Evolutionary conservation across 192 early-diverging fungal genomes (phyloP), one percentile per base, ranked within the genome.

Genomic region (Podila horticola): DNA sequence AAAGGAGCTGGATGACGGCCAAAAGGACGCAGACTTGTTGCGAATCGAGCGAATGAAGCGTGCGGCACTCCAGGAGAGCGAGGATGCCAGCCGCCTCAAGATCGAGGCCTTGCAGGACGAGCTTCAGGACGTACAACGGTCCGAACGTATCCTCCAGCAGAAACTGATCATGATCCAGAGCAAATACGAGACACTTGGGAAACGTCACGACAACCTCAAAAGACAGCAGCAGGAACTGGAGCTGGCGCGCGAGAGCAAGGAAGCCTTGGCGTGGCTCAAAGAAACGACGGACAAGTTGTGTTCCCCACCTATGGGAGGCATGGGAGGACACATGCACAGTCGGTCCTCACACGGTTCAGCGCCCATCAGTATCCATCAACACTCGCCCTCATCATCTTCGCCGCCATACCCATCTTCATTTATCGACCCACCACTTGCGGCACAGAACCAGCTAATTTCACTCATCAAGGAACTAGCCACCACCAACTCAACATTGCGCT

Each of bases 381-480:
- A 34, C 24, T 81, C 77, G 7, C 77, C 59, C 2, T 55, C 75
- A 0, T 73, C 77, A 1, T 73, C 77, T 19, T 81, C 77, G 6
- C 77, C 77, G 9, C 77, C 77, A 15, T 73, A 81, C 28, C 71
- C 71, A 15, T 73, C 77, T 17, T 81, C 77, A 22, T 81, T 69
- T 34, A 81, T 84, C 30, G 84, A 85, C 17, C 72, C 77, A 20
- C 84, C 79, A 26, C 71, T 75, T 7, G 83, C 83, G 30, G 79
- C 84, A 6, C 85, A 76, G 30, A 69, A 84, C 45, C 86, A 90
- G 71, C 77, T 90, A 20, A 85, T 88, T 6, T 74, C 75, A 3
- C 57, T 88, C 10, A 90, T 90, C 58, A 90, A 88, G 69, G 86
- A 90, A 64, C 74, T 90, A 10, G 87, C 85, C 33, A 86, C 85